Base-by-base conservation (phyloP, 805 yeast species). In the Trichomonascus vanleenenianus region DNA sequence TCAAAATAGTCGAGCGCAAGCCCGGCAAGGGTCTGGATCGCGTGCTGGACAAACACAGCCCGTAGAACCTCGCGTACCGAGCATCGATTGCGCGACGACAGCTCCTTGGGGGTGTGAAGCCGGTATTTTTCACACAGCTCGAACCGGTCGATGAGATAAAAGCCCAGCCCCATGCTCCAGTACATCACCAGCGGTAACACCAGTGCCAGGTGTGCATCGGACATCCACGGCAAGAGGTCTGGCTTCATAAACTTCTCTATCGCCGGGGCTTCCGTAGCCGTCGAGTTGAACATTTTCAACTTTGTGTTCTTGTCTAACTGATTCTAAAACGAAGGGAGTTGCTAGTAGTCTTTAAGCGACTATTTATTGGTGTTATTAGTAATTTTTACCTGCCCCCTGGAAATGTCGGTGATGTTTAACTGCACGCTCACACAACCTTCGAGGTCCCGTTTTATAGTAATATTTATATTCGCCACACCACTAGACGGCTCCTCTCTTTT, bases 31-130 rank as follows among this genome's bases (percentile, higher is more conserved):
- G 93, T 74, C 68, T 93, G 98, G 46, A 91, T 74, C 11, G 81
- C 49, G 62, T 93, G 98, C 69, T 93, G 97, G 30, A 84, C 54
- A 5, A 86, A 56, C 39, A 93, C 98, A 53, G 89, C 96, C 49
- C 76, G 68, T 14, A 93, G 56, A 9, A 93, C 97, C 39, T 83
- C 84, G 3, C 57, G 43, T 45, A 79, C 65, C 0, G 85, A 59
- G 5, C 86, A 96, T 59, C 78, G 85, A 63, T 93, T 93, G 53
- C 93, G 76, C 42, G 75, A 61, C 30, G 71, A 56, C 46, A 87
- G 86, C 61, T 91, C 97, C 55, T 83, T 94, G 33, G 89, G 80
- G 16, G 97, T 89, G 63, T 93, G 98, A 43, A 93, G 87, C 54
- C 97, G 74, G 66, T 85, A 87, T 60, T 74, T 70, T 57, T 85